Evolutionary conservation across 257 asterid species (phyloP).

Genomic region (Nicotiana obtusifolia): DNA sequence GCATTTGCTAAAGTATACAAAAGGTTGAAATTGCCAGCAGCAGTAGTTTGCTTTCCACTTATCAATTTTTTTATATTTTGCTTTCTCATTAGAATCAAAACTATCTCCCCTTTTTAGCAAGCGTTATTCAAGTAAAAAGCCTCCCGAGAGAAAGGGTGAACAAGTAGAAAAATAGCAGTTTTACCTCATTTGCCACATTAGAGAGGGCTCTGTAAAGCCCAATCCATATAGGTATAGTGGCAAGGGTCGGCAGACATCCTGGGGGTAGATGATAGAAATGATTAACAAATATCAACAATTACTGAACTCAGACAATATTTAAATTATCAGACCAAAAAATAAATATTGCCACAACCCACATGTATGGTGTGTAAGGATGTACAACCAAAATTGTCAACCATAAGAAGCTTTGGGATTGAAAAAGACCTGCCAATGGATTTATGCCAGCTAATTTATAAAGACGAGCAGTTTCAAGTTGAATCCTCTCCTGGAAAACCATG

Average conservation of each 20-base stretch:
- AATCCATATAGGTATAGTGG: constrained; percentile 98
- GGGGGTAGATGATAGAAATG: constrained; percentile 5
- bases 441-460: constrained; percentile 95
- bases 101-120: neutral
- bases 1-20: neutral
- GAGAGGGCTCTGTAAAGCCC: constrained; percentile 99
- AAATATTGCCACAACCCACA: neutral
- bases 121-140: neutral
- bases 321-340: neutral
- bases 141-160: neutral
- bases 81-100: neutral
- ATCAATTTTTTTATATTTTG: neutral
- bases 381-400: neutral
- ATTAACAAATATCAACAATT: neutral
- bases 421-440: constrained; percentile 92
- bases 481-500: constrained; percentile 64
- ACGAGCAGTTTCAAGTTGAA: constrained; percentile 93
- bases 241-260: constrained; percentile 99
- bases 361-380: neutral
- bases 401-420: neutral
- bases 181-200: constrained; percentile 96
- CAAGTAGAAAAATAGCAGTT: constrained; percentile 2
- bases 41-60: neutral
- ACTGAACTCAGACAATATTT: neutral
- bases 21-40: neutral